Evolutionary conservation across 2,329 filamentous ascomycete genomes (phyloP), one percentile per base, ranked within the genome.

Genomic region (Sporothrix luriei): DNA sequence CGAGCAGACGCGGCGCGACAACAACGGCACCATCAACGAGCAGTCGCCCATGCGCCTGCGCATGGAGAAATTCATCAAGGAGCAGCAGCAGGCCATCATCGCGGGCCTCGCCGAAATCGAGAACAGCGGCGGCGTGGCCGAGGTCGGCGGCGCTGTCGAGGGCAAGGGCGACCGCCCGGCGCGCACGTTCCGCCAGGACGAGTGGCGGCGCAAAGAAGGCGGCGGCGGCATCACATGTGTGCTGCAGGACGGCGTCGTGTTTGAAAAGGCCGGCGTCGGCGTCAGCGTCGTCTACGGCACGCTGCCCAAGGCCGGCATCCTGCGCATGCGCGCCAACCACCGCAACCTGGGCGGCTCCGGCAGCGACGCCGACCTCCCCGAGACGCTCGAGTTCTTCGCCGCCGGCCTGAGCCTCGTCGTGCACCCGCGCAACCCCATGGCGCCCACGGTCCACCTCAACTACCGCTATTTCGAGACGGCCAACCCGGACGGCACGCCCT

Each of bases 401-500:
- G 91, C 94, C 1, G 95, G 95, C 5, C 84, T 99, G 68, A 97
- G 93, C 77, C 86, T 99, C 79, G 94, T 99, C 33, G 84, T 98
- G 67, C 95, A 99, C 79, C 95, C 95, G 1, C 86, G 88, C 75
- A 99, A 99, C 80, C 95, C 95, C 62, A 97, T 97, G 90, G 94
- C 94, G 9, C 95, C 95, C 0, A 99, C 95, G 0, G 95, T 99
- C 21, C 95, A 99, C 79, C 85, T 99, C 75, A 99, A 99, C 84
- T 98, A 98, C 84, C 89, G 95, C 70, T 99, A 99, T 82, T 99
- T 99, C 77, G 95, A 99, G 83, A 99, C 95, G 1, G 91, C 92
- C 71, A 91, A 94, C 75, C 87, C 91, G 10, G 90, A 94, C 75
- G 93, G 91, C 55, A 91, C 85, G 74, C 90, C 85, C 2, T 6